Base-by-base conservation (phyloP, 148 eudicot species). In the Mesembryanthemum crystallinum region DNA sequence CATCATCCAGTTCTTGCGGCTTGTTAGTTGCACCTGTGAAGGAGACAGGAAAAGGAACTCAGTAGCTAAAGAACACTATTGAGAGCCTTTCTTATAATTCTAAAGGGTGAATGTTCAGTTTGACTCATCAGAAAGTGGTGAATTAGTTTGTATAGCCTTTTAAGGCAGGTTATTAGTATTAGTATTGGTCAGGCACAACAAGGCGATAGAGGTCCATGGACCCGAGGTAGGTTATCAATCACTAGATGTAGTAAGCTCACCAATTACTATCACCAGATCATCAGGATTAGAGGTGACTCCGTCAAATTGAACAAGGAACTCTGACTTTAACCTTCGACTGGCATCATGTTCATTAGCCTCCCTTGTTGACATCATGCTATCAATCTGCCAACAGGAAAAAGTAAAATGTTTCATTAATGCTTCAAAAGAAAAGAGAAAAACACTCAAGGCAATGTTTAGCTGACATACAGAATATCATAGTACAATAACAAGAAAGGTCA, bases 1-100 rank as follows among this genome's bases (percentile, higher is more conserved):
- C 99, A 89, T 95, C 99, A 76, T 95, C 99, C 76, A 95, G 83
- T 75, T 95, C 99, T 76, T 95, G 96, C 28, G 99, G 98, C 88
- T 91, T 95, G 80, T 95, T 95, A 28, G 99, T 95, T 24, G 99
- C 99, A 72, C 99, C 99, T 95, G 83, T 74, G 82, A 71, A 63
- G 77, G 67, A 73, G 76, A 52, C 37, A 65, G 51, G 21, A 51
- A n/a, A 73, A 29, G 45, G 7, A 75, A 54, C 62, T 43, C 62
- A 66, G 18, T 15, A 39, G 35, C 37, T 45, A 9, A 14, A 21
- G 12, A 69, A 62, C 27, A 24, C 15, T 12, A 30, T 1, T 59
- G 67, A 47, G 54, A 64, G 47, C 14, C 28, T 73, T n/a, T 52
- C 62, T 27, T 10, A 73, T 73, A 0, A 23, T 32, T 51, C 33